These are phyloP conservation scores for Didymella lethalis DNA, from an alignment of 2,329 filamentous ascomycete genomes.

Conservation along the genomic window DNA sequence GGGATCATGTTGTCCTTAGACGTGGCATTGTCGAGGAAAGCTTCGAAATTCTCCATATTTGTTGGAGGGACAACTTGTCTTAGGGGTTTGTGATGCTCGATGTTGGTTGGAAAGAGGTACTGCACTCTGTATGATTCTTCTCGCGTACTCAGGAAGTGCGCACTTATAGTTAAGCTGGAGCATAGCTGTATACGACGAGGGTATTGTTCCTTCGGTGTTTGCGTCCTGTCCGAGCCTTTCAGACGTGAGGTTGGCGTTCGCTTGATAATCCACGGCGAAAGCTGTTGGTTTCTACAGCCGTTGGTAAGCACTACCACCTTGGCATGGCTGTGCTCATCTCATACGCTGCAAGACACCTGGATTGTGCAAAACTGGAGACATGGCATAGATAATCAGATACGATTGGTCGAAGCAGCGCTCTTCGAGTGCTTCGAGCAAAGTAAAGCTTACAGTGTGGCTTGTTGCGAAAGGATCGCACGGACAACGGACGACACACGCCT, in stretches of 20 bases:
- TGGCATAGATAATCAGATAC: background rate
- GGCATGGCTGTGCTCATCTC: background rate
- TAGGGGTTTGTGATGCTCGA: background rate
- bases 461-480: background rate
- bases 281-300: background rate
- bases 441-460: background rate
- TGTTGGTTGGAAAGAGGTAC: background rate
- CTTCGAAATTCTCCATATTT: constrained; percentile 31
- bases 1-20: constrained; percentile 30
- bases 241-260: background rate
- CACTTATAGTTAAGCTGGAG: background rate
- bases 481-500: background rate
- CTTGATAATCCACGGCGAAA: background rate
- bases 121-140: background rate
- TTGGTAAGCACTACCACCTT: background rate
- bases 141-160: background rate
- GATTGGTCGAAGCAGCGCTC: background rate
- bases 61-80: background rate
- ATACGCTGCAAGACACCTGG: background rate
- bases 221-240: background rate
- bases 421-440: background rate
- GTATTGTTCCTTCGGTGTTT: background rate
- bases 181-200: background rate
- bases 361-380: background rate
- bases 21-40: constrained; percentile 34